These are phyloP conservation scores for Emergomyces orientalis DNA, from an alignment of 2,329 filamentous ascomycete genomes.

Conservation along the genomic window DNA sequence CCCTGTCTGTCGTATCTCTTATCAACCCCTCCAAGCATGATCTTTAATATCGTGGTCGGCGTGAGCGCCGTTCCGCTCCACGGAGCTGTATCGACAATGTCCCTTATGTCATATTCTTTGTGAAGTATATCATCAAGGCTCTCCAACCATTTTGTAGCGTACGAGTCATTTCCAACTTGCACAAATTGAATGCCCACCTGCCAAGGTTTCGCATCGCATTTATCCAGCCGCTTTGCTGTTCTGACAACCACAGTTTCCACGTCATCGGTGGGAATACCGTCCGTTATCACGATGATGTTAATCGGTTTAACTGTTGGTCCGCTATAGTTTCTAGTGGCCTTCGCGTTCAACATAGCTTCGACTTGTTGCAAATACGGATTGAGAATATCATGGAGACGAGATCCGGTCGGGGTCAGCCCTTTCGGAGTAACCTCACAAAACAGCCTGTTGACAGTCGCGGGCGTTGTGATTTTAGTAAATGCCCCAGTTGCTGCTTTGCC, in stretches of 20 bases:
- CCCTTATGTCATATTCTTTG: slow-evolving; percentile 53
- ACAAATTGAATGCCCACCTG: slow-evolving; percentile 95
- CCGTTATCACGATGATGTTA: slow-evolving; percentile 89
- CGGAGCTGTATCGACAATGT: slow-evolving; percentile 87
- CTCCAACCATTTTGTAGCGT: slow-evolving; percentile 55
- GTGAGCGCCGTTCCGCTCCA: slow-evolving; percentile 55
- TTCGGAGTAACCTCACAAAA: slow-evolving; percentile 48
- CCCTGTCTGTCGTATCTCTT: slow-evolving; percentile 49
- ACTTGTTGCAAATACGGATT: slow-evolving; percentile 58
- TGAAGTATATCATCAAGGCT: slow-evolving; percentile 66
- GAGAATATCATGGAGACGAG: slow-evolving; percentile 61
- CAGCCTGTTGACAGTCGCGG: slow-evolving; percentile 53
- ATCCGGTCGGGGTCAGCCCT: slow-evolving; percentile 61
- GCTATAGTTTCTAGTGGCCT: slow-evolving; percentile 26
- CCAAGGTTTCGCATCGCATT: slow-evolving; percentile 59
- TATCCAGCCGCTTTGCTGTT: slow-evolving; percentile 56
- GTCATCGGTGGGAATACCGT: slow-evolving; percentile 74
- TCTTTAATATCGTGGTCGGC: slow-evolving; percentile 67
- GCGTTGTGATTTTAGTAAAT: slow-evolving; percentile 56
- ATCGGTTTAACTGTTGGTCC: slow-evolving; percentile 56
- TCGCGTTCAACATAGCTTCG: slow-evolving; percentile 33
- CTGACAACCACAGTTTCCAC: slow-evolving; percentile 59
- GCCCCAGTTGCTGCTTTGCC: slow-evolving; percentile 40
- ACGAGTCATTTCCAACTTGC: slow-evolving; percentile 69
- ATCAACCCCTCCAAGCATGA: slow-evolving; percentile 69